These are phyloP conservation scores for Prototheca stagnorum DNA, from an alignment of 163 green algal genomes.

Conservation along the genomic window DNA sequence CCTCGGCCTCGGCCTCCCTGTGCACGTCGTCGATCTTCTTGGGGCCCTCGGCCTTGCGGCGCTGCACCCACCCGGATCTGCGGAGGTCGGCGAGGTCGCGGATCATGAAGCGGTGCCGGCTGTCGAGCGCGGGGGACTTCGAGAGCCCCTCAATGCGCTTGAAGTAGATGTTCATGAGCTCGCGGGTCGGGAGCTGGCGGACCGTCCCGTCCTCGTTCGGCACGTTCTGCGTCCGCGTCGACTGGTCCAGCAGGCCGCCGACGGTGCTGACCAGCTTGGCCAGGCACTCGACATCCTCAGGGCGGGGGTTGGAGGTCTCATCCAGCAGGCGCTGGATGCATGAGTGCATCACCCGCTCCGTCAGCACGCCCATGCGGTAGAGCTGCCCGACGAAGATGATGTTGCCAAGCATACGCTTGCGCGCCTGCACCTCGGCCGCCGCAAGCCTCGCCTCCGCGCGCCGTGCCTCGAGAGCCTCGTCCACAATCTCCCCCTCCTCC, in stretches of 20 bases:
- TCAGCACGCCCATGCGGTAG: conserved; percentile 76
- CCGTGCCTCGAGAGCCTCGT: no score
- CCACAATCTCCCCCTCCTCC: conserved; percentile 4
- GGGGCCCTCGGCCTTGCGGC: conserved; percentile 77
- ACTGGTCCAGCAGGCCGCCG: conserved; percentile 50
- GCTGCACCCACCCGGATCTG: conserved; percentile 49
- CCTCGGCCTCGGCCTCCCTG: conserved; percentile 30
- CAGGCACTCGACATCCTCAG: conserved; percentile 90
- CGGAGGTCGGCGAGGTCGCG: conserved; percentile 76
- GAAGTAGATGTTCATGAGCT: conserved; percentile 61
- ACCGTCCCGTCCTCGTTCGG: conserved; percentile 5
- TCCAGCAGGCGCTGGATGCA: conserved; percentile 65
- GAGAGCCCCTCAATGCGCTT: conserved; percentile 51
- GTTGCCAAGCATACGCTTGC: conserved; percentile 79
- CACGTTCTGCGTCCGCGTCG: conserved; percentile 5
- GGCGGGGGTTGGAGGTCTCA: conserved; percentile 34
- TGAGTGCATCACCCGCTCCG: conserved; percentile 73
- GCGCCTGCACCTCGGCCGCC: conserved; percentile 42
- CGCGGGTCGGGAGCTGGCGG: conserved; percentile 5
- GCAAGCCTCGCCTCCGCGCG: conserved; percentile 14
- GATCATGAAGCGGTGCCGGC: conserved; percentile 68
- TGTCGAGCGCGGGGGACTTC: conserved; percentile 46
- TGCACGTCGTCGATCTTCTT: conserved; percentile 94
- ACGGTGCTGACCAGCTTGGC: conserved; percentile 92
- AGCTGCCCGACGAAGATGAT: conserved; percentile 95